phyloP scores from a whole-genome alignment of 495 filamentous ascomycete species.

The Pyrenula aspistea region DNA sequence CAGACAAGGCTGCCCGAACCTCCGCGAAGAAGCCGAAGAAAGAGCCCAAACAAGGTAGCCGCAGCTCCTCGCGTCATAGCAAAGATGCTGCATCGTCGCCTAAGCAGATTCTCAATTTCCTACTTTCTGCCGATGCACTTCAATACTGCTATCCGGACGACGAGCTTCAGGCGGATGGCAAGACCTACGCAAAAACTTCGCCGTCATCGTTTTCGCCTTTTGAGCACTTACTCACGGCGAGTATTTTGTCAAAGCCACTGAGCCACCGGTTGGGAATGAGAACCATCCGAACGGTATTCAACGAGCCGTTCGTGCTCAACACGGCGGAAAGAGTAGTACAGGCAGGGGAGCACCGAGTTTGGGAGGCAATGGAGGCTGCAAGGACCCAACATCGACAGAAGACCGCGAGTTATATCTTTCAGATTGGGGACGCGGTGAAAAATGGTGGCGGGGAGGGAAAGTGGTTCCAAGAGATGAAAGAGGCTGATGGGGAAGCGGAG shows the following conservation, averaged over 20 bases:
- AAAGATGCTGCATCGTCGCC: background rate
- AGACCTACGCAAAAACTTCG: slow-evolving; percentile 10
- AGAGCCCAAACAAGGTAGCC: background rate
- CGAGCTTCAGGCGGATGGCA: slow-evolving; percentile 12
- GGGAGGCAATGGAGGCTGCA: slow-evolving; percentile 9
- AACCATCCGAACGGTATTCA: slow-evolving; percentile 21
- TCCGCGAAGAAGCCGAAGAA: background rate
- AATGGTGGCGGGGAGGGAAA: slow-evolving; percentile 4
- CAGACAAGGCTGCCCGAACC: background rate
- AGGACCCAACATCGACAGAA: slow-evolving; percentile 15
- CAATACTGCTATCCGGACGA: slow-evolving; percentile 18
- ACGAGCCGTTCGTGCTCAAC: slow-evolving; percentile 16
- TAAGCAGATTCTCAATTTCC: slow-evolving; percentile 12
- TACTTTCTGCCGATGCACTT: slow-evolving; percentile 13
- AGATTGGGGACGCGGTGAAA: slow-evolving; percentile 6
- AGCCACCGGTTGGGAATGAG: slow-evolving; percentile 18
- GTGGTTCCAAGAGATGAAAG: background rate
- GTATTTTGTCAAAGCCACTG: slow-evolving; percentile 20
- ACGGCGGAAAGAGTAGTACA: slow-evolving; percentile 13
- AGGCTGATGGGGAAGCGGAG: background rate
- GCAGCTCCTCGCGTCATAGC: background rate
- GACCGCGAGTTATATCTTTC: slow-evolving; percentile 10
- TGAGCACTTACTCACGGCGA: slow-evolving; percentile 19
- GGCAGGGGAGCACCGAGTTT: slow-evolving; percentile 9
- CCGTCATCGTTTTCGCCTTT: slow-evolving; percentile 14